Evolutionary conservation across 805 yeast genomes (phyloP).

Genomic region (Tetrapisispora taiwanensis): DNA sequence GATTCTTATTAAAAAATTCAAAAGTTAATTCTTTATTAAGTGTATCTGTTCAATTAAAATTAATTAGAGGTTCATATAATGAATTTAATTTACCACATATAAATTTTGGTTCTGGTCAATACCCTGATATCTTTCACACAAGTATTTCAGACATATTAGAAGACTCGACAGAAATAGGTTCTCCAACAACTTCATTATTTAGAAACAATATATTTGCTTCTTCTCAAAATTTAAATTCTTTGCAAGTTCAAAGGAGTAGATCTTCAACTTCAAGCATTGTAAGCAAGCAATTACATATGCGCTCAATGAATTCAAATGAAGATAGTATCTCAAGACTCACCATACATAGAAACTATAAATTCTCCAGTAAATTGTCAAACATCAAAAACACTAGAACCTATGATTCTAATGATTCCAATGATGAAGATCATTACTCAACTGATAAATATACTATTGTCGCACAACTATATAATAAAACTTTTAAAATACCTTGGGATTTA

Average conservation of each 20-base stretch:
- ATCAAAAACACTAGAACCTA: constrained; percentile 8
- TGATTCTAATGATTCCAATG: constrained; percentile 8
- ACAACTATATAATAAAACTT: constrained; percentile 41
- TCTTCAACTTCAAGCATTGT: not conserved
- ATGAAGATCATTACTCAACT: not conserved
- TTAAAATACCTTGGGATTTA: constrained; percentile 54
- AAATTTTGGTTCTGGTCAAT: constrained; percentile 15
- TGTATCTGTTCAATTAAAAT: constrained; percentile 43
- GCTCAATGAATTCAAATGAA: not conserved
- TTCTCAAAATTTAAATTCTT: not conserved
- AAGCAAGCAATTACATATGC: not conserved
- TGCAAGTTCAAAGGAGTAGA: not conserved
- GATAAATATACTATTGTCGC: constrained; percentile 41
- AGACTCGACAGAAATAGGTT: constrained; percentile 1
- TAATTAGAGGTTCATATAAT: constrained; percentile 30
- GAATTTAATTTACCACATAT: constrained; percentile 20
- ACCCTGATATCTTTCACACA: constrained; percentile 15
- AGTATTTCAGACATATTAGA: constrained; percentile 3
- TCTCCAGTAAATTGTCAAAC: not conserved
- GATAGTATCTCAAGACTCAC: not conserved
- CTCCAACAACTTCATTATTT: constrained; percentile 1
- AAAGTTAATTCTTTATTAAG: constrained; percentile 75
- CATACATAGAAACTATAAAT: not conserved
- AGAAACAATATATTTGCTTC: not conserved
- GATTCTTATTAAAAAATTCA: constrained; percentile 65